Evolutionary conservation across 495 filamentous ascomycete species (phyloP).

Genomic region (Aspergillus ostianus): DNA sequence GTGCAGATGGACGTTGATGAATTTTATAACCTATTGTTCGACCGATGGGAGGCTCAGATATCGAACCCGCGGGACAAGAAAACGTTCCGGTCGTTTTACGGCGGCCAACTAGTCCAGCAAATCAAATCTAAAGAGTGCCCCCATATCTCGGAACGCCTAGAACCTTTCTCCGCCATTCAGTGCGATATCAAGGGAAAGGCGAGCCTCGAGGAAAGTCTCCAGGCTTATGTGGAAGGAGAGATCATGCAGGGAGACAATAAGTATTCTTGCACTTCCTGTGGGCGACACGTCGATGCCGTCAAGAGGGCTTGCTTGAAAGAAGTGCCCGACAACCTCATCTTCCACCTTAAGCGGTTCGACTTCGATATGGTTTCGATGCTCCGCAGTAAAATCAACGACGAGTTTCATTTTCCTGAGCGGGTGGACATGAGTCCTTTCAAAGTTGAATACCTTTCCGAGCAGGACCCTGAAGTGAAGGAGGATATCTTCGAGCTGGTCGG

Average conservation of each 20-base stretch:
- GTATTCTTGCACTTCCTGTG: conserved; percentile 93
- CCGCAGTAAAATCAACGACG: conserved; percentile 93
- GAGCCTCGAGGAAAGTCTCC: conserved; percentile 78
- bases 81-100: conserved; percentile 80
- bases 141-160: conserved; percentile 86
- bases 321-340: conserved; percentile 90
- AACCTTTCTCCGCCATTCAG: conserved; percentile 93
- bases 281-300: conserved; percentile 88
- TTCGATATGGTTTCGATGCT: conserved; percentile 83
- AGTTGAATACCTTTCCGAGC: conserved; percentile 75
- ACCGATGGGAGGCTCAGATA: conserved; percentile 86
- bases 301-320: conserved; percentile 90
- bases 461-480: conserved; percentile 44
- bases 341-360: conserved; percentile 95
- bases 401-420: conserved; percentile 78
- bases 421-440: conserved; percentile 94
- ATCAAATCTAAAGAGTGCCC: conserved; percentile 91
- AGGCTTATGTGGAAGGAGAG: conserved; percentile 93
- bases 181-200: conserved; percentile 95
- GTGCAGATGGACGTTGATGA: conserved; percentile 98
- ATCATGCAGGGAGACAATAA: conserved; percentile 99
- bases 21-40: conserved; percentile 92
- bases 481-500: conserved; percentile 93
- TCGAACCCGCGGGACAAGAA: conserved; percentile 64
- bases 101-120: conserved; percentile 89